phyloP scores from a whole-genome alignment of 305 asterid species.

The Petunia hybrid region DNA sequence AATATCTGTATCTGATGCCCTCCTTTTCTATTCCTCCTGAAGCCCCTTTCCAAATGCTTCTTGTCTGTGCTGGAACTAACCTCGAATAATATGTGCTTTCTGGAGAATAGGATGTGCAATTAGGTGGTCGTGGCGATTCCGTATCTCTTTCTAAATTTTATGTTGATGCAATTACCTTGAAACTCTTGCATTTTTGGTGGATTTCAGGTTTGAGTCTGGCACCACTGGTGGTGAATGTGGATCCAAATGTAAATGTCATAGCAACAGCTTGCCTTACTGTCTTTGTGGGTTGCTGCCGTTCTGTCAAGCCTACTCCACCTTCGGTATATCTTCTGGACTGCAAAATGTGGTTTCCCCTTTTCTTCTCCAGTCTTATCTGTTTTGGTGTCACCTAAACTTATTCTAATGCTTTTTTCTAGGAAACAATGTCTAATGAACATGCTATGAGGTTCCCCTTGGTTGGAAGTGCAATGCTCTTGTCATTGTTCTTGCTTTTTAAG shows the following conservation, averaged over 20 bases:
- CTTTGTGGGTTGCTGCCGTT: constrained; percentile 90
- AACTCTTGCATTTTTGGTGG: constrained; percentile 37
- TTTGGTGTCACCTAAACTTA: constrained; percentile 28
- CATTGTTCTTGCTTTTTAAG: constrained; percentile 90
- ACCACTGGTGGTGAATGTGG: constrained; percentile 86
- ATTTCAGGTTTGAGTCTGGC: constrained; percentile 82
- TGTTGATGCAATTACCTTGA: constrained; percentile 2
- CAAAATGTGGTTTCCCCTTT: not conserved
- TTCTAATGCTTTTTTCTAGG: constrained; percentile 57
- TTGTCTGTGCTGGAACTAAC: not conserved
- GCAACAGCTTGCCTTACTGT: constrained; percentile 90
- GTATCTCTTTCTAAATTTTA: not conserved
- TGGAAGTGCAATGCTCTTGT: constrained; percentile 96
- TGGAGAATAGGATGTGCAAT: not conserved
- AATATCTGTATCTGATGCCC: not conserved
- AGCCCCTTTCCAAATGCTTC: not conserved
- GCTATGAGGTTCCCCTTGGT: constrained; percentile 97
- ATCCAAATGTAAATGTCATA: constrained; percentile 86
- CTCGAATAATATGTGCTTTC: not conserved
- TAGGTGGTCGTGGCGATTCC: not conserved
- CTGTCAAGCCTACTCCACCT: constrained; percentile 98
- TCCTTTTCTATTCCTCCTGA: too few relatives aligned
- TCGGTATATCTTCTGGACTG: constrained; percentile 57
- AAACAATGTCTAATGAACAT: constrained; percentile 95
- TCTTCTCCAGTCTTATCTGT: not conserved